Conservation (phyloP, 345 rosid genomes). For the Salix caprea region DNA sequence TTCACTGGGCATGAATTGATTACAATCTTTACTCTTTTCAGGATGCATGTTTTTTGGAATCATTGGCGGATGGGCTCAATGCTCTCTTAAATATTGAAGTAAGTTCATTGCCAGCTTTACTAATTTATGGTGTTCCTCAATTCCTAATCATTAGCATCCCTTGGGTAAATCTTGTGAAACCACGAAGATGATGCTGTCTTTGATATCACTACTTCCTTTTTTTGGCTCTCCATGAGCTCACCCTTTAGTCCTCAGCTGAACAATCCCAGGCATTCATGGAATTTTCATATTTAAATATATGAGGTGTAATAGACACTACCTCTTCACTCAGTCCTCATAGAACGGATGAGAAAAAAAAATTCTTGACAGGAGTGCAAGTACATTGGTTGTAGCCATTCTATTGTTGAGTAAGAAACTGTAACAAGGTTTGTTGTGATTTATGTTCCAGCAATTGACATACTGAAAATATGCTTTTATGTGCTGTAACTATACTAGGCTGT, state of each 20-base stretch:
- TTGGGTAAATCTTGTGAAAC: background rate
- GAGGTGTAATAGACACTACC: background rate
- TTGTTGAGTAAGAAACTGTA: background rate
- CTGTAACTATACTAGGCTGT: background rate
- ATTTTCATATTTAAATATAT: background rate
- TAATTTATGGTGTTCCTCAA: background rate
- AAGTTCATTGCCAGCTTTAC: constrained; percentile 32
- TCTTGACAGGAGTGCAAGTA: background rate
- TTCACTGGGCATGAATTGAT: constrained; percentile 11
- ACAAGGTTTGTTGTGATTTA: background rate
- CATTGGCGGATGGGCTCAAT: constrained; percentile 87
- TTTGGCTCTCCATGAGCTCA: background rate
- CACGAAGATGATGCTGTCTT: background rate
- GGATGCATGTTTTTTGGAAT: constrained; percentile 64
- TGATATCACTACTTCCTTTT: background rate
- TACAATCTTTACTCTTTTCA: constrained; percentile 31
- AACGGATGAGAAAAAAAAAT: background rate
- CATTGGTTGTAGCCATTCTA: background rate
- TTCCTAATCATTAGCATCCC: background rate
- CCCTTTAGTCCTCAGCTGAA: background rate
- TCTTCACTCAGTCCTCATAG: background rate
- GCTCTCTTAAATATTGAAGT: constrained; percentile 95
- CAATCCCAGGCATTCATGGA: background rate
- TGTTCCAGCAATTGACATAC: background rate
- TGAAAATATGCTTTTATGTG: background rate